Percentiles rank a stretch among this genome's conserved stretches.
Conservation (phyloP, 106 monocot species). For the Dendrobium nobile region DNA sequence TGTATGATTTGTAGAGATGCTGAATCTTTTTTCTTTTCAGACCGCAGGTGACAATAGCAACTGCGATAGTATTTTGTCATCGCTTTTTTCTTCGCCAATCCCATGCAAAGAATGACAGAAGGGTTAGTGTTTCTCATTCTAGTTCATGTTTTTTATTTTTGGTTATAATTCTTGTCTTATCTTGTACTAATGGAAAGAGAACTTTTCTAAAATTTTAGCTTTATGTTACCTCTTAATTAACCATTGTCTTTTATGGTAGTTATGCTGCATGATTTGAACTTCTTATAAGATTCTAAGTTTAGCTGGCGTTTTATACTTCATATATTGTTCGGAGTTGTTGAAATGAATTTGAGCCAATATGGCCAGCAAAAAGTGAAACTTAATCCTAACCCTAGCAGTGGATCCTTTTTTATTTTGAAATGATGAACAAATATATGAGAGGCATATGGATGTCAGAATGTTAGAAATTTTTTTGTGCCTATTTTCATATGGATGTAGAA, state of each 20-base stretch:
- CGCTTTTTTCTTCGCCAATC: constrained; percentile 70
- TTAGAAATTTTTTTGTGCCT: not conserved
- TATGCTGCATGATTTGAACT: not conserved
- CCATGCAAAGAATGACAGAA: constrained; percentile 68
- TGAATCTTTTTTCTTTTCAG: constrained; percentile 20
- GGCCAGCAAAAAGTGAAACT: not conserved
- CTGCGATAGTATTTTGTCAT: constrained; percentile 65
- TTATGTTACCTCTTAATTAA: not conserved
- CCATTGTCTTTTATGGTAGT: not conserved
- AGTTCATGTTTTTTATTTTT: not conserved
- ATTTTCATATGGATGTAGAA: not conserved
- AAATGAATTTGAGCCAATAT: not conserved
- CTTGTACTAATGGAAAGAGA: not conserved
- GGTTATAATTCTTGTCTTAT: not conserved
- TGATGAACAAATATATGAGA: not conserved
- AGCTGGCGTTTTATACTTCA: not conserved
- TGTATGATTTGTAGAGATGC: not conserved
- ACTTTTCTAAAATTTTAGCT: not conserved
- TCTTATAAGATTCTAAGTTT: not conserved
- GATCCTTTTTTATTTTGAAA: not conserved
- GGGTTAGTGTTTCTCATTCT: constrained; percentile 26
- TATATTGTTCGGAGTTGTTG: not conserved
- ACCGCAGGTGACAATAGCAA: constrained; percentile 69
- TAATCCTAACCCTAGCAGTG: too few species aligned
- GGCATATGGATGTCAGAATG: not conserved